Evolutionary conservation across 1,139 yeast species (phyloP), one percentile per base, ranked within the genome.

Genomic region (Pichia sp.): DNA sequence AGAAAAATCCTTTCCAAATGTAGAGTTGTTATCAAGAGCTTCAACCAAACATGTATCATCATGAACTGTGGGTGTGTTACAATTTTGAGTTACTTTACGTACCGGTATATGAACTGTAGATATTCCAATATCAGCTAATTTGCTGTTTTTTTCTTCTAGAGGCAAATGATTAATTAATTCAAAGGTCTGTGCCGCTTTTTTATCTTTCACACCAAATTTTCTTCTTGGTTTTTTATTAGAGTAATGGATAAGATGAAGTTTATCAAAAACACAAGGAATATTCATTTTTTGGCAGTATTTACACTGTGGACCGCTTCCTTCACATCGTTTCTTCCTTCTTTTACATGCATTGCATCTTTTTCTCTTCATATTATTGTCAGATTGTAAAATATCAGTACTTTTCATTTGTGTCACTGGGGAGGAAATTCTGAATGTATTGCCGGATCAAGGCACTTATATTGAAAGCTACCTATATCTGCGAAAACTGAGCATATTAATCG

Each of bases 1-100:
- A 5, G 54, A 46, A 33, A 56, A 56, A 2, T 45, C 38, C 9
- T 42, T n/a, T 25, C 29, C 33, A 19, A 53, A 34, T 4, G 45
- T 39, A 31, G 51, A 46, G 5, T 48, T 52, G 8, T 49, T 48
- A 33, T 56, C 50, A 27, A 44, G 47, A 10, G 53, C 52, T 18
- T 42, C 48, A 19, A 57, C 34, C 4, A 33, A 33, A 6, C 47
- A 42, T 5, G 41, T 49, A 14, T 56, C 54, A 42, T 53, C 54
- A 19, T 47, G 46, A 28, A 52, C 44, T 36, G 51, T 48, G 7
- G 54, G 48, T 19, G 33, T 46, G 13, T 46, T 49, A 30, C n/a
- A 33, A 27, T 41, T 33, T 42, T 22, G 38, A n/a, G 38, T 34
- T 34, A 34, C 38, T 18, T 34, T 34, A 18, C 38, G 38, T 34